These are phyloP conservation scores for Marasmius fiardii DNA, from an alignment of 1,284 basidiomycete genomes.

Conservation along the genomic window DNA sequence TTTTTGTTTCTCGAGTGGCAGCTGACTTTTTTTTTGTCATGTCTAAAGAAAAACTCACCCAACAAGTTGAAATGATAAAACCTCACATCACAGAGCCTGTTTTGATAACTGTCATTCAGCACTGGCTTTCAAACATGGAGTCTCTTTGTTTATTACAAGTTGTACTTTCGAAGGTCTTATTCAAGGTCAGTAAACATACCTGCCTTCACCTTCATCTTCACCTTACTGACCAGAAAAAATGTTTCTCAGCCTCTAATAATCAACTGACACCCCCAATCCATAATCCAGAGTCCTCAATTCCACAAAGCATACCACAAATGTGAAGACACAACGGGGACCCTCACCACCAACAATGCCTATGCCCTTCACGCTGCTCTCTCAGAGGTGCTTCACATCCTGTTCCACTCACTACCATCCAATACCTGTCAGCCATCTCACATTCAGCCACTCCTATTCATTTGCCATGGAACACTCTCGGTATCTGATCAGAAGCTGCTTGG, in stretches of 20 bases:
- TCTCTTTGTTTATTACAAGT: constrained; percentile 49
- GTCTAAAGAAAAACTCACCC: constrained; percentile 21
- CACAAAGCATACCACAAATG: constrained; percentile 33
- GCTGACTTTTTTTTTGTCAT: constrained; percentile 23
- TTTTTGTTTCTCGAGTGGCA: not conserved
- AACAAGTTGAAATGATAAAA: constrained; percentile 37
- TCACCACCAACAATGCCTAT: too few relatives aligned
- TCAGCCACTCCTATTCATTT: constrained; percentile 71
- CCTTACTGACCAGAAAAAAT: too few relatives aligned
- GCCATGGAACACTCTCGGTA: constrained; percentile 64
- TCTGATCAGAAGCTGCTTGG: constrained; percentile 68
- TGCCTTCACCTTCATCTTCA: too few relatives aligned
- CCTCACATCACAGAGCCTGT: constrained; percentile 72
- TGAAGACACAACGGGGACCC: too few relatives aligned
- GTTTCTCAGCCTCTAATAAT: constrained; percentile 51
- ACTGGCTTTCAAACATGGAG: constrained; percentile 42
- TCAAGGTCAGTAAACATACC: constrained; percentile 76
- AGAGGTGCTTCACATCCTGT: constrained; percentile 59
- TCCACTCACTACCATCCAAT: constrained; percentile 71
- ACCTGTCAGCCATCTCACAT: constrained; percentile 83
- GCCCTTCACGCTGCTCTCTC: constrained; percentile 44
- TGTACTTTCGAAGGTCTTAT: constrained; percentile 37
- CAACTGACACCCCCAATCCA: constrained; percentile 61
- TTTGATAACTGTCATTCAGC: constrained; percentile 62
- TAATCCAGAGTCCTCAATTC: constrained; percentile 62